phyloP scores from a whole-genome alignment of 2,329 filamentous ascomycete genomes.

The Rutstroemia sp. region DNA sequence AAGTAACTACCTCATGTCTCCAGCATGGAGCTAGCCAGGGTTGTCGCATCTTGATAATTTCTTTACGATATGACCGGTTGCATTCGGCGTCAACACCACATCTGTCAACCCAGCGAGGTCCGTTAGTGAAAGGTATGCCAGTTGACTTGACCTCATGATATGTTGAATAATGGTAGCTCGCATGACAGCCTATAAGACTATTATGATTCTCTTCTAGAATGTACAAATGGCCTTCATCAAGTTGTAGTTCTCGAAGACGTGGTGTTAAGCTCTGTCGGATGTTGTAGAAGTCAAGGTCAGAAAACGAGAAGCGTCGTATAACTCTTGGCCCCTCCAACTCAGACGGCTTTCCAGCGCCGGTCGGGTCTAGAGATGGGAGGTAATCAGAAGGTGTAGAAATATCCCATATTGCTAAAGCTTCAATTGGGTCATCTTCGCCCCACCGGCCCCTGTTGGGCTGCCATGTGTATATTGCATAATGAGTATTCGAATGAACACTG shows the following conservation, averaged over 20 bases:
- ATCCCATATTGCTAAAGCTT: slow-evolving; percentile 53
- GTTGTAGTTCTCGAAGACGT: slow-evolving; percentile 40
- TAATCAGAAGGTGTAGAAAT: slow-evolving; percentile 43
- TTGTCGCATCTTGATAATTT: slow-evolving; percentile 18
- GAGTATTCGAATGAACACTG: slow-evolving; percentile 49
- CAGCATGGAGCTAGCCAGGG: slow-evolving; percentile 40
- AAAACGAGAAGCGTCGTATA: slow-evolving; percentile 42
- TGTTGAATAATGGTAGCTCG: slow-evolving; percentile 33
- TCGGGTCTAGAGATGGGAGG: slow-evolving; percentile 43
- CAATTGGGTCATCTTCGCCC: slow-evolving; percentile 46
- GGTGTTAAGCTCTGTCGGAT: slow-evolving; percentile 47
- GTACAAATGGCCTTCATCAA: slow-evolving; percentile 43
- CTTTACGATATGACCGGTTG: slow-evolving; percentile 20
- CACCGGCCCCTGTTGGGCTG: slow-evolving; percentile 49
- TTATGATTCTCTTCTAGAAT: slow-evolving; percentile 49
- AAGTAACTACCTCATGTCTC: slow-evolving; percentile 36
- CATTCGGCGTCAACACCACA: slow-evolving; percentile 33
- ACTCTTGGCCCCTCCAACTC: slow-evolving; percentile 35
- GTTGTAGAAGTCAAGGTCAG: slow-evolving; percentile 44
- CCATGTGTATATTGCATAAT: slow-evolving; percentile 58
- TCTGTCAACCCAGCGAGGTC: slow-evolving; percentile 42
- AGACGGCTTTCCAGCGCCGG: slow-evolving; percentile 31
- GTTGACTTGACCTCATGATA: slow-evolving; percentile 42
- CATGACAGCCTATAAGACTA: slow-evolving; percentile 41
- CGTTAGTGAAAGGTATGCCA: slow-evolving; percentile 46